Base-by-base conservation (phyloP, 441 rosid genomes). In the Populus hybrid region DNA sequence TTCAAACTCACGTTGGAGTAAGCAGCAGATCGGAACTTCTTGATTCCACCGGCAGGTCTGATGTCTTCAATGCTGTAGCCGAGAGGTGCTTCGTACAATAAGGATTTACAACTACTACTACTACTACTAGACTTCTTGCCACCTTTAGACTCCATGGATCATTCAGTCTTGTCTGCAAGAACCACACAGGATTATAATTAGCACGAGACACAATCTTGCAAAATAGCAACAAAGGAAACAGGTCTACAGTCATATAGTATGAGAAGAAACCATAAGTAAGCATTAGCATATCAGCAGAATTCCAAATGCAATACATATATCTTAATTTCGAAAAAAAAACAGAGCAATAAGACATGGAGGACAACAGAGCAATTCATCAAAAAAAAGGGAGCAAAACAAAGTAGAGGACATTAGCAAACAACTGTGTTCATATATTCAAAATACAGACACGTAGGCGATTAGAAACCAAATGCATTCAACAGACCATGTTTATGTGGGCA, bases 51-150 rank as follows among this genome's bases (percentile, higher is more conserved):
- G 80, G 83, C 81, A 9, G 97, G 97, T 69, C 97, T 82, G 74
- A 92, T 64, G 91, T 92, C 97, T 88, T 92, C 97, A 81, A 89
- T 92, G 93, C 91, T 83, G 83, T 91, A 92, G 75, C 92, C 95
- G 10, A 92, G 94, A 38, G 97, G 94, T 82, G 95, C 95, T 90
- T 92, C 95, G 86, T 89, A 91, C 81, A 85, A 88, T 33, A 84
- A 75, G 12, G 85, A 79, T 78, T 79, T 89, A 85, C 82, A 80
- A 83, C 53, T 12, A 45, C 53, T 42, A 42, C 78, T 89, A 85
- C 82, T 82, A 83, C 56, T 45, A 45, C 56, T 45, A 45, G 79
- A 72, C 88, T 84, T 86, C 73, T 89, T 89, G 70, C 95, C 93
- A 78, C 92, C 91, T 89, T 92, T 89, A 16, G 92, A 86, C 85